These are phyloP conservation scores for Aspergillus intermedius DNA, from an alignment of 2,329 filamentous ascomycete species.

Conservation along the genomic window DNA sequence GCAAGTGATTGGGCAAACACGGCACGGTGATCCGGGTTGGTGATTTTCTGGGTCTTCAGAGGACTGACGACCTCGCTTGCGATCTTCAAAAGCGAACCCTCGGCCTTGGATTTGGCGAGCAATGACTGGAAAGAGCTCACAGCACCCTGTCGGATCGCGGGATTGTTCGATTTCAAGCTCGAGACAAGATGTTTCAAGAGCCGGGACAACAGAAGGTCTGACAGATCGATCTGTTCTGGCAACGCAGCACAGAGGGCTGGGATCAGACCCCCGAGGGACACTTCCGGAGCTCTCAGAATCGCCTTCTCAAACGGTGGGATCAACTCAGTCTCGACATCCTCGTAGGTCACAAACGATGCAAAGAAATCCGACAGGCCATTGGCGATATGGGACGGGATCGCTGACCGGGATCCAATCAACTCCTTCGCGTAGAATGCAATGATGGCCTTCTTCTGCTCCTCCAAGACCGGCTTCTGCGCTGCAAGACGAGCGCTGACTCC, in stretches of 20 bases:
- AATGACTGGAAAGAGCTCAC: conserved; percentile 66
- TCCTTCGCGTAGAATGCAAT: conserved; percentile 81
- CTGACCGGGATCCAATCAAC: conserved; percentile 69
- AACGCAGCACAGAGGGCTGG: conserved; percentile 66
- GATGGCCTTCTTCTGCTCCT: conserved; percentile 62
- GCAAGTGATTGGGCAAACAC: conserved; percentile 76
- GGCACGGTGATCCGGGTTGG: conserved; percentile 76
- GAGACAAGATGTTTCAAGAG: conserved; percentile 82
- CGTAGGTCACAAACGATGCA: conserved; percentile 60
- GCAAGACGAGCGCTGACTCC: conserved; percentile 73
- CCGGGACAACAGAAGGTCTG: conserved; percentile 62
- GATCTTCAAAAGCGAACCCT: conserved; percentile 57
- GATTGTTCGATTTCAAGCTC: conserved; percentile 85
- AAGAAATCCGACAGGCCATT: conserved; percentile 78
- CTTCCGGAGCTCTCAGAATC: conserved; percentile 80
- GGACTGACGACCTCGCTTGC: conserved; percentile 71
- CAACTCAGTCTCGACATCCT: conserved; percentile 69
- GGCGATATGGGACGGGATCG: conserved; percentile 65
- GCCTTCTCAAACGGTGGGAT: conserved; percentile 82
- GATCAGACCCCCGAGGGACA: conserved; percentile 74
- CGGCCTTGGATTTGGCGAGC: conserved; percentile 56
- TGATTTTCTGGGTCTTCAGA: conserved; percentile 75
- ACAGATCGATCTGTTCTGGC: conserved; percentile 66
- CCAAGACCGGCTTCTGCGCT: conserved; percentile 56
- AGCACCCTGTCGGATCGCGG: conserved; percentile 67